Evolutionary conservation across 2,329 filamentous ascomycete species (phyloP), one percentile per base, ranked within the genome.

Genomic region (Didymella keratinophila): DNA sequence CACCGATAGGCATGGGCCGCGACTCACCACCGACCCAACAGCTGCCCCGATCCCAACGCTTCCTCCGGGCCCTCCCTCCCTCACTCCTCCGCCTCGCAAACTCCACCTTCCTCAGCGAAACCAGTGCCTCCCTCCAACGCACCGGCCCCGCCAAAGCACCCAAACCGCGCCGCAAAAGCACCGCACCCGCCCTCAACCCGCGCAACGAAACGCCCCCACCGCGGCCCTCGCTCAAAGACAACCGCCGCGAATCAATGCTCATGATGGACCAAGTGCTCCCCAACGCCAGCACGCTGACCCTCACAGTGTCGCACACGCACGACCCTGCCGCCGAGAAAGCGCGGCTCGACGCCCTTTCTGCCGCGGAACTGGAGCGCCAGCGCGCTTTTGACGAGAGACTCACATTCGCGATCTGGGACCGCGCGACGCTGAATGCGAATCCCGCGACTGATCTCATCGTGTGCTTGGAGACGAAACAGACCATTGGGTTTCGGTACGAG

Each of bases 401-500:
- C 14, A 98, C 95, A 0, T 91, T 96, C 68, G 89, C 91, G 11
- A 98, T 97, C 66, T 99, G 95, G 95, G 90, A 94, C 59, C 84
- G 96, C 18, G 93, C 95, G 1, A 98, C 94, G 0, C 89, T 89
- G 1, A 90, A 93, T 48, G 93, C 93, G 2, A 98, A 99, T 73
- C 95, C 95, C 0, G 94, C 95, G 0, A 92, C 96, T 0, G 95
- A 99, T 76, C 80, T 99, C 18, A 82, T 99, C 1, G 91, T 97
- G 6, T 99, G 95, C 73, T 83, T 99, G 1, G 95, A 99, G 77
- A 87, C 95, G 21, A 86, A 91, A 27, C 92, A 96, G 69, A 88
- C 91, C 0, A 97, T 99, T 68, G 95, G 95, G 0, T 99, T 99
- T 79, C 88, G 93, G 48, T 99, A 99, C 73, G 94, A 97, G 18